A percentile compares a stretch with the other conserved stretches of the same genome.
Evolutionary conservation across 2,329 filamentous ascomycete genomes (phyloP).

Genomic region (Hypoxylon sp.): DNA sequence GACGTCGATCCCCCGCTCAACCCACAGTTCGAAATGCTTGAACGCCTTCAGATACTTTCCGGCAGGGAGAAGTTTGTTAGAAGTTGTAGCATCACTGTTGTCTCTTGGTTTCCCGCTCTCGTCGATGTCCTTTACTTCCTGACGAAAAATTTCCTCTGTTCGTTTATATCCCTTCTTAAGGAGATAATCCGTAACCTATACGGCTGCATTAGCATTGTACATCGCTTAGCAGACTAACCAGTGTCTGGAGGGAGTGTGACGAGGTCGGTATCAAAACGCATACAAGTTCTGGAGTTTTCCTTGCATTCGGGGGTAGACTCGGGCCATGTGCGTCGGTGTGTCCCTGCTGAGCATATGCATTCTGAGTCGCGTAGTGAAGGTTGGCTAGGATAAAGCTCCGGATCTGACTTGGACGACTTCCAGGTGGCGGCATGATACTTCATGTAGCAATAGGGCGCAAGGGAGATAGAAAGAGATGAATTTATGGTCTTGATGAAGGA

Average conservation of each 20-base stretch:
- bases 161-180: constrained; percentile 94
- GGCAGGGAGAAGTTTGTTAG: constrained; percentile 55
- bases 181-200: constrained; percentile 88
- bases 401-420: background rate
- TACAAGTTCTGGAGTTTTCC: background rate
- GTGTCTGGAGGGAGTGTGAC: background rate
- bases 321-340: background rate
- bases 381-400: background rate
- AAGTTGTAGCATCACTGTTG: constrained; percentile 77
- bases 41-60: constrained; percentile 84
- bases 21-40: constrained; percentile 82
- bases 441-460: background rate
- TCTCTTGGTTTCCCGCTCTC: constrained; percentile 82
- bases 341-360: background rate
- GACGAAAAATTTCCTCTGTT: constrained; percentile 92
- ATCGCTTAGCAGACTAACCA: background rate
- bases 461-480: background rate
- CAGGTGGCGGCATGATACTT: background rate
- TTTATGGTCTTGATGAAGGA: background rate
- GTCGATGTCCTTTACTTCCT: constrained; percentile 88
- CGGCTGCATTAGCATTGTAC: constrained; percentile 33
- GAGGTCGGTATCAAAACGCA: background rate
- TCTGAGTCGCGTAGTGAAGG: background rate
- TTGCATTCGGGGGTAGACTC: too few relatives aligned
- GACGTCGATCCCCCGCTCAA: constrained; percentile 91